Base-by-base conservation (phyloP, 805 yeast species). In the Cyberlindnera meyerae region DNA sequence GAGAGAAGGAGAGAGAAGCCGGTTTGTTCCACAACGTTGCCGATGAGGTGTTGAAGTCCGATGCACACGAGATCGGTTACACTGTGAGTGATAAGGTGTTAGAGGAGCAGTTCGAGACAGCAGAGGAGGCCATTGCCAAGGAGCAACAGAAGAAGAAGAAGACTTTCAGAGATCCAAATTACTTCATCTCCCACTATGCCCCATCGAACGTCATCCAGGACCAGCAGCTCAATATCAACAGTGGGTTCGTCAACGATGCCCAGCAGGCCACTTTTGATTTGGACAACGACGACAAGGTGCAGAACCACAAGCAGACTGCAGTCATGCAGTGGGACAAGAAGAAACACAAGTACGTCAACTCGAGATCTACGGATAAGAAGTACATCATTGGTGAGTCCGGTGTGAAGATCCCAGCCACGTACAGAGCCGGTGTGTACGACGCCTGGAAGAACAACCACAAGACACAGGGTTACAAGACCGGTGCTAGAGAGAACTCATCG, bases 381-480 rank as follows among this genome's bases (percentile, higher is more conserved):
- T 90, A 71, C 62, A 93, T 93, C 52, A 81, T 87, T 46, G 95
- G 97, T 44, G 99, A 93, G 60, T 81, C 86, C 60, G 99, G 99
- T 7, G 88, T 82, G 51, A 77, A 75, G 57, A 77, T 93, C 33
- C 96, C 97, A 6, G 97, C 98, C 1, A 73, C 93, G 11, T 87
- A 79, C 64, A 73, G 85, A 55, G 79, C 95, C 3, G 99, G 99
- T 31, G 78, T 86, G 47, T 93, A 77, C 54, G 97, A 89, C 37
- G 82, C 80, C 29, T 93, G 99, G 99, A 83, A 83, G 57, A 71
- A 78, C 46, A 76, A 78, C 26, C 75, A 87, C 58, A 75, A 72
- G 47, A 54, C 77, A 30, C 68, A 70, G 36, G 69, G 77, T 31
- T 48, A 66, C 36, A 68, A 68, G 46, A 75, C 71, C 18, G 88